Base-by-base conservation (phyloP, 345 rosid species). In the Sapria himalayana region DNA sequence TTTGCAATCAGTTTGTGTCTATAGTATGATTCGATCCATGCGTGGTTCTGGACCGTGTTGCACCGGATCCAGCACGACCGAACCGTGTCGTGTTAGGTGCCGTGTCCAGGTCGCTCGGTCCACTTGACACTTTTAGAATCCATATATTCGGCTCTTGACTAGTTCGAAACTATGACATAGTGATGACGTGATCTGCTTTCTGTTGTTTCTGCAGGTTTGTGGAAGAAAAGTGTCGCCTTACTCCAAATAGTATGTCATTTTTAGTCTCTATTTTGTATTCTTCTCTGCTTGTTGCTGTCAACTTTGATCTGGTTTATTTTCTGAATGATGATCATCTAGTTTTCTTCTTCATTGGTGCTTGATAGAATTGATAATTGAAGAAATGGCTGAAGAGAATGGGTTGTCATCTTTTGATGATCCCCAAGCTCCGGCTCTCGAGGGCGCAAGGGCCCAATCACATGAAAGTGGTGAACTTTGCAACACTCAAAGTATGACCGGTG, bases 291-390 rank as follows among this genome's bases (percentile, higher is more conserved):
- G 29, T 50, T 43, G 21, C 6, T 10, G 21, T 2, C 20, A 13
- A 6, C 19, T 14, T 17, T 1, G 5, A 41, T 4, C 22, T 31
- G 29, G 35, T 10, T 21, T 1, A 24, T 1, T 33, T 37, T 17
- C 3, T 17, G 12, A 3, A 23, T 11, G 13, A 23, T 37, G 29
- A 36, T 22, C 25, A 40, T 22, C 19, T 11, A 50, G 24, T 8
- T 25, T 3, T 19, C 11, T 6, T 36, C 21, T 23, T 17, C 10
- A 9, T 17, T 51, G 24, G 12, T 16, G 24, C 37, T 39, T 48
- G 19, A 41, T 46, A 81, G 93, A 70, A 43, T 50, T 78, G 45
- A 58, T 64, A 34, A 72, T 81, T 56, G 85, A 78, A 73, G 94
- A 81, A 39, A 70, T 78, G 56, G 68, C 72, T 44, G 94, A 76